Conservation (phyloP, 495 filamentous ascomycete species). For the Trichocladium antarcticum region DNA sequence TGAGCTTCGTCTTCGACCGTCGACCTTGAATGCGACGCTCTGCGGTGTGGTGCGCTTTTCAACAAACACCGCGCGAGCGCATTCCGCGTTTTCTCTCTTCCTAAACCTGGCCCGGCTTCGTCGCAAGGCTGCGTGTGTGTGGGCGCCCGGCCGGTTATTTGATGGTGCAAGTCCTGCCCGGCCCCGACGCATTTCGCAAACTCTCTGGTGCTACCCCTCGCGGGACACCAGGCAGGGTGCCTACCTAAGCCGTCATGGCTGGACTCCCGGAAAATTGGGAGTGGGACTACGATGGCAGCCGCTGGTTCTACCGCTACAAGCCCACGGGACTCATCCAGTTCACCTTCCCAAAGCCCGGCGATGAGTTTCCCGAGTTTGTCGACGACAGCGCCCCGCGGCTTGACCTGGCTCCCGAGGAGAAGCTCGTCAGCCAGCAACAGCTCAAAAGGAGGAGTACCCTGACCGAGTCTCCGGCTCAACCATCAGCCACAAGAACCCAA, state of each 20-base stretch:
- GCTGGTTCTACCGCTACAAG: conserved; percentile 40
- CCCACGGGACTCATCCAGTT: conserved; percentile 38
- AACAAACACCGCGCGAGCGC: no score
- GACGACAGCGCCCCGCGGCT: conserved; percentile 26
- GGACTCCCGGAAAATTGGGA: conserved; percentile 38
- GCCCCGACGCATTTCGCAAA: no score
- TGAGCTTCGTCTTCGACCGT: background rate
- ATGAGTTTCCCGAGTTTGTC: conserved; percentile 39
- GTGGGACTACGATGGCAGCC: conserved; percentile 37
- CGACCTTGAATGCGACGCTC: no score
- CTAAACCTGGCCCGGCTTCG: no score
- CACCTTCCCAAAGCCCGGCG: conserved; percentile 39
- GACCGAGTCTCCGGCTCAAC: background rate
- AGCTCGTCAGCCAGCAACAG: conserved; percentile 28
- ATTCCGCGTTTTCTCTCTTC: no score
- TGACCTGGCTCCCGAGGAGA: conserved; percentile 29
- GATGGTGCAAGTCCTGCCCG: no score
- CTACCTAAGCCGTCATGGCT: conserved; percentile 20
- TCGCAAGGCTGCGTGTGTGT: no score
- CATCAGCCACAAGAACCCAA: background rate
- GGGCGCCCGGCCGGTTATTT: no score
- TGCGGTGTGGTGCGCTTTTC: no score
- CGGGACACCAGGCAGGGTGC: no score
- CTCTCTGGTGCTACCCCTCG: no score
- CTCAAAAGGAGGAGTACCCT: conserved; percentile 21